A percentile compares a stretch with the other conserved stretches of the same genome.
phyloP scores from a whole-genome alignment of 352 stramenopile genomes.

The Pilasporangium apinafurcum region DNA sequence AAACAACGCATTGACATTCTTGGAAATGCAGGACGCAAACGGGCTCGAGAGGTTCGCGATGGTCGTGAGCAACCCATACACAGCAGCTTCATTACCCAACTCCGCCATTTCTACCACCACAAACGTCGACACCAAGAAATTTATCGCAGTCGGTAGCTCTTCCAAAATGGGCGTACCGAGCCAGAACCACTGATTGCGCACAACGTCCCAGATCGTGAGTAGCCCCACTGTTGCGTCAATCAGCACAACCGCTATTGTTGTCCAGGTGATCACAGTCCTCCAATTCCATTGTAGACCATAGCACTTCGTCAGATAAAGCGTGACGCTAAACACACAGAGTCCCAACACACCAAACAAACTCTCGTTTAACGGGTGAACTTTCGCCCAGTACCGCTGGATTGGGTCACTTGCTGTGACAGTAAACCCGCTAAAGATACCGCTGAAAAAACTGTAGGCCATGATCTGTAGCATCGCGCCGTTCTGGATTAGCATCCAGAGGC shows the following conservation, averaged over 20 bases:
- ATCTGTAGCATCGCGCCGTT: conserved; percentile 33
- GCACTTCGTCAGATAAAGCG: conserved; percentile 16
- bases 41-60: conserved; percentile 23
- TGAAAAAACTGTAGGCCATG: conserved; percentile 36
- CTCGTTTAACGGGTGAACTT: conserved; percentile 28
- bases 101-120: conserved; percentile 39
- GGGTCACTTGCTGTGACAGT: conserved; percentile 16
- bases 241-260: conserved; percentile 14
- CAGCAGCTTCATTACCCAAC: conserved; percentile 26
- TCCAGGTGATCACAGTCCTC: conserved; percentile 16
- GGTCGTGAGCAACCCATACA: conserved; percentile 31
- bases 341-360: conserved; percentile 21
- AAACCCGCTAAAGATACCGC: conserved; percentile 26
- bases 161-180: conserved; percentile 24
- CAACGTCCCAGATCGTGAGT: conserved; percentile 30
- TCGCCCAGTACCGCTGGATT: conserved; percentile 26
- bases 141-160: conserved; percentile 19
- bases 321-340: conserved; percentile 15
- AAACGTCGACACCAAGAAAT: conserved; percentile 31
- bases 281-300: conserved; percentile 36
- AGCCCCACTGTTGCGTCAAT: conserved; percentile 16
- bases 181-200: conserved; percentile 38
- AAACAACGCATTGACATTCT: conserved; percentile 29
- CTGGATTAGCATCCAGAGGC: conserved; percentile 18
- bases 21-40: conserved; percentile 24